Percentiles rank a stretch among this genome's conserved stretches.
Evolutionary conservation across 1,139 yeast species (phyloP).

Genomic region (Kurtzmaniella quercitrusa): DNA sequence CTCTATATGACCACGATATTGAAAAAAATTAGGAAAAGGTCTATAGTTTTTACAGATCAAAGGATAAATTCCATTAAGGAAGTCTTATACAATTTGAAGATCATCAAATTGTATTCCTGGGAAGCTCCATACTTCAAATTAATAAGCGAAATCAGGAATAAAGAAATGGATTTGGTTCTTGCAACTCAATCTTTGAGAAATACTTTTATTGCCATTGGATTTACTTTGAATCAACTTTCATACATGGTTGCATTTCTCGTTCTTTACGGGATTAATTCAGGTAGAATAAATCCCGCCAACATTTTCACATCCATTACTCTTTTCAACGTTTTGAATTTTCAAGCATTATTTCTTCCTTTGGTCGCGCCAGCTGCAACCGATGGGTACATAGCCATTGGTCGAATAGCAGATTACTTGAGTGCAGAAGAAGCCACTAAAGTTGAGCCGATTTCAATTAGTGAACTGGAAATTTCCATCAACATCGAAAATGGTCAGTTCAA

Average conservation of each 20-base stretch:
- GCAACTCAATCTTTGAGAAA: slow-evolving; percentile 53
- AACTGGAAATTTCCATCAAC: slow-evolving; percentile 21
- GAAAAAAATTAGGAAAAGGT: slow-evolving; percentile 38
- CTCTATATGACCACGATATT: slow-evolving; percentile 31
- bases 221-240: slow-evolving; percentile 58
- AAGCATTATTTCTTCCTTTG: slow-evolving; percentile 60
- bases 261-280: slow-evolving; percentile 44
- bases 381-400: slow-evolving; percentile 53
- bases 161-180: slow-evolving; percentile 46
- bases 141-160: slow-evolving; percentile 38
- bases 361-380: slow-evolving; percentile 64
- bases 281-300: slow-evolving; percentile 54
- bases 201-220: slow-evolving; percentile 49
- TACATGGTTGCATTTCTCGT: slow-evolving; percentile 70
- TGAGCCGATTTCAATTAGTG: slow-evolving; percentile 1
- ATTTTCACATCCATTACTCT: slow-evolving; percentile 76
- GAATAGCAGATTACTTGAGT: slow-evolving; percentile 49
- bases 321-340: slow-evolving; percentile 51
- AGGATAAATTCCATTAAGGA: slow-evolving; percentile 64
- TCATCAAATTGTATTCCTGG: slow-evolving; percentile 69
- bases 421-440: slow-evolving; percentile 14
- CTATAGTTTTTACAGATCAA: slow-evolving; percentile 50
- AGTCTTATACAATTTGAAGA: slow-evolving; percentile 58
- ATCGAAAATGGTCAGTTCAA: slow-evolving; percentile 25
- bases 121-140: slow-evolving; percentile 50